Percentiles rank a stretch among this genome's conserved stretches.
Conservation (phyloP, 1,284 basidiomycete genomes). For the Cutaneotrichosporon mucoides region DNA sequence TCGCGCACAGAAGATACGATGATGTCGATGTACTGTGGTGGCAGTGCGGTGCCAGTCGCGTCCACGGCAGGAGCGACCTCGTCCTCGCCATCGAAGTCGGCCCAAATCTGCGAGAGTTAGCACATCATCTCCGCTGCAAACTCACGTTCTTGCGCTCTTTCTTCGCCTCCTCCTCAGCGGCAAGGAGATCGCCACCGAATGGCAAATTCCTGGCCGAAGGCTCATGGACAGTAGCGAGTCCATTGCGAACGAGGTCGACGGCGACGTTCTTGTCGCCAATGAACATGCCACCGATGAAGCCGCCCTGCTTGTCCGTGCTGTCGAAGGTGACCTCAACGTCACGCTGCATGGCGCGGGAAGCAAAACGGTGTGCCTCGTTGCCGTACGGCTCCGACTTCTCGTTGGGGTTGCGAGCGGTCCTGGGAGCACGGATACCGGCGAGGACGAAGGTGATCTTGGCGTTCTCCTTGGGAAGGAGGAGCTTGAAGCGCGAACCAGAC, state of each 20-base stretch:
- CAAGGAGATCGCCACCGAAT: conserved; percentile 72
- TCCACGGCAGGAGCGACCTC: conserved; percentile 48
- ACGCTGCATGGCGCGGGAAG: conserved; percentile 81
- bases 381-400: conserved; percentile 92
- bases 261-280: conserved; percentile 76
- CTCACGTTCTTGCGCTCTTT: conserved; percentile 68
- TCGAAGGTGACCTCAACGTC: conserved; percentile 93
- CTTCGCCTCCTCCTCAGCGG: conserved; percentile 82
- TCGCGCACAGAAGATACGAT: conserved; percentile 85
- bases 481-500: conserved; percentile 89
- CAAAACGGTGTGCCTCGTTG: conserved; percentile 73
- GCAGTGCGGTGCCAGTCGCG: conserved; percentile 57
- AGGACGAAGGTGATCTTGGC: conserved; percentile 84
- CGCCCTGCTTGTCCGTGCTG: conserved; percentile 86
- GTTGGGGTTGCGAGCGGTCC: conserved; percentile 69
- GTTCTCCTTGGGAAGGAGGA: conserved; percentile 86
- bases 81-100: conserved; percentile 67
- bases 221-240: conserved; percentile 73
- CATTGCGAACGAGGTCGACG: conserved; percentile 70
- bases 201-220: conserved; percentile 79
- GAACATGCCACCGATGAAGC: conserved; percentile 88
- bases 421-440: conserved; percentile 76
- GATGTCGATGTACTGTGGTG: conserved; percentile 82
- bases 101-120: conserved; percentile 64
- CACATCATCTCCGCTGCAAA: conserved; percentile 1